These are phyloP conservation scores for Trypanosoma cruzi DNA, from an alignment of 208 protist genomes.

Conservation along the genomic window DNA sequence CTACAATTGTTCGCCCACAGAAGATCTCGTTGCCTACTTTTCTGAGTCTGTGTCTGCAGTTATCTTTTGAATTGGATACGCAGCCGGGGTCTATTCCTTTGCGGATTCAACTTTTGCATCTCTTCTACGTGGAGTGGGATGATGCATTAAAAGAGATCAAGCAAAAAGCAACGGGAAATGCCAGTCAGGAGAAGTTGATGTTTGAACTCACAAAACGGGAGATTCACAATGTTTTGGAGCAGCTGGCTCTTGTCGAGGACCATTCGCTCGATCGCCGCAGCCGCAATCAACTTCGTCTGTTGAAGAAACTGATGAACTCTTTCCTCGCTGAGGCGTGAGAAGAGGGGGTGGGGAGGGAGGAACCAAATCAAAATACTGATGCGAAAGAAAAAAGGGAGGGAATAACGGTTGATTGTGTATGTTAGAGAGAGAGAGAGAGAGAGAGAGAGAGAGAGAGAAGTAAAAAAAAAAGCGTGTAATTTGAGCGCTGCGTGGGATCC, in stretches of 20 bases:
- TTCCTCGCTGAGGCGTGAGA: slow-evolving; percentile 30
- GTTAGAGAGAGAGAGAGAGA: not conserved
- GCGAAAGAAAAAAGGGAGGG: not conserved
- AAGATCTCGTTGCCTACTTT: slow-evolving; percentile 74
- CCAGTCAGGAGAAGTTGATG: slow-evolving; percentile 28
- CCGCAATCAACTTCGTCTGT: slow-evolving; percentile 71
- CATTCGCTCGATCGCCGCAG: slow-evolving; percentile 64
- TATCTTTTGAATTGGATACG: slow-evolving; percentile 68
- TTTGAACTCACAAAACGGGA: slow-evolving; percentile 71
- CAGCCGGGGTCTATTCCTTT: slow-evolving; percentile 58
- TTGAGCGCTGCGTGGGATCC: not conserved
- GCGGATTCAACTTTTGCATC: slow-evolving; percentile 67
- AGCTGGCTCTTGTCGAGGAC: slow-evolving; percentile 50
- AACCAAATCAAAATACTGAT: not conserved
- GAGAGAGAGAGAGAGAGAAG: slow-evolving; percentile 11
- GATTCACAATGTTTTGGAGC: slow-evolving; percentile 53
- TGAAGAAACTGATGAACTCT: slow-evolving; percentile 57
- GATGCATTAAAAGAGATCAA: slow-evolving; percentile 76
- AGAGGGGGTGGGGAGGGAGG: not conserved
- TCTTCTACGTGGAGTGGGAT: slow-evolving; percentile 91
- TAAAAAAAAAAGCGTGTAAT: slow-evolving; percentile 9
- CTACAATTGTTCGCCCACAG: slow-evolving; percentile 55
- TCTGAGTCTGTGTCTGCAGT: slow-evolving; percentile 83
- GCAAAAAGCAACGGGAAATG: slow-evolving; percentile 42
- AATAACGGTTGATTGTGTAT: not conserved